phyloP scores from a whole-genome alignment of 2,329 filamentous ascomycete species.

The Achaetomium macrosporum region DNA sequence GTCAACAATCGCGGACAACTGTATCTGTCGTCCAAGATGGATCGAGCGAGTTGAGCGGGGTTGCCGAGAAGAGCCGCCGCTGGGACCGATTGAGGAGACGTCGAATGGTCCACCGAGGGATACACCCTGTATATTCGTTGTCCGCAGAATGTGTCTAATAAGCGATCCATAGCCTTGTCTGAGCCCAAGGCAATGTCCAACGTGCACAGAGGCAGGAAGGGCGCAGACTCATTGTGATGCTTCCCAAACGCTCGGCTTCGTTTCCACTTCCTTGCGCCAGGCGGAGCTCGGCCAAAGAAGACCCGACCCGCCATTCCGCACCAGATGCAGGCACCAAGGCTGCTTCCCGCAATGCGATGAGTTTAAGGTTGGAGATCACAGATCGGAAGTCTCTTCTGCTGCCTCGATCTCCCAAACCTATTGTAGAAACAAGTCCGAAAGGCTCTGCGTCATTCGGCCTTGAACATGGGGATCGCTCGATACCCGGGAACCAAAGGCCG shows the following conservation, averaged over 20 bases:
- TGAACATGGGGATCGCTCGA: slow-evolving; percentile 17
- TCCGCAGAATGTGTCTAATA: neutral
- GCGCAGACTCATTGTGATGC: too few species aligned
- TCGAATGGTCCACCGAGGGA: neutral
- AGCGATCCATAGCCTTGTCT: too few species aligned
- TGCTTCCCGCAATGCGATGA: slow-evolving; percentile 12
- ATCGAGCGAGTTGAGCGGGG: neutral
- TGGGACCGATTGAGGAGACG: neutral
- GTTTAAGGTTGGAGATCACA: slow-evolving; percentile 25
- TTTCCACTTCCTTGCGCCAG: neutral
- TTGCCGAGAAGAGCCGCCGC: slow-evolving; percentile 10
- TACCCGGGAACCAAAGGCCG: slow-evolving; percentile 8
- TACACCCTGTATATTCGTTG: neutral
- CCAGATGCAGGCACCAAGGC: slow-evolving; percentile 11
- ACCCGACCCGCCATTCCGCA: neutral
- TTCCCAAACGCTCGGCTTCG: too few species aligned
- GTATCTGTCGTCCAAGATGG: too few species aligned
- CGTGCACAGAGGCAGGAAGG: too few species aligned
- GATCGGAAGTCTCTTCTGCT: slow-evolving; percentile 15
- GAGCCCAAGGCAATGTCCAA: too few species aligned
- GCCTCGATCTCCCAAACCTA: slow-evolving; percentile 18
- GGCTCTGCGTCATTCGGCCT: slow-evolving; percentile 17
- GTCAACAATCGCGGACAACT: too few species aligned
- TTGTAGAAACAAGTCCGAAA: slow-evolving; percentile 25
- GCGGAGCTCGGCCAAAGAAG: neutral